Conservation (phyloP, 164 flowering plant species). For the Pachysandra terminalis region DNA sequence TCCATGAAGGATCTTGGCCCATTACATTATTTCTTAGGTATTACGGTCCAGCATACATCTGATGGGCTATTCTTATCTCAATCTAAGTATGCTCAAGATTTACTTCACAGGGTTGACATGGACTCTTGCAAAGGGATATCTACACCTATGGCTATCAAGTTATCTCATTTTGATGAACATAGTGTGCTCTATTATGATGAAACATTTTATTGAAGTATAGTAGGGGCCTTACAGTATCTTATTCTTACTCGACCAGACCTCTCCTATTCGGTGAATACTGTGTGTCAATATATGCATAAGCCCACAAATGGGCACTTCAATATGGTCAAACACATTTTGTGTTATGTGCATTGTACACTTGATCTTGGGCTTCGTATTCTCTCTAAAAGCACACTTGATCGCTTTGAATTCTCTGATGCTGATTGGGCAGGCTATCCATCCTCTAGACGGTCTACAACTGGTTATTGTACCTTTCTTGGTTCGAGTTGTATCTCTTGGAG, state of each 20-base stretch:
- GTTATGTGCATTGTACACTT: neutral
- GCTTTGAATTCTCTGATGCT: too few relatives aligned
- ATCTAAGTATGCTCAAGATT: neutral
- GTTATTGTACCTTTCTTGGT: too few relatives aligned
- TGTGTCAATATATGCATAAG: neutral
- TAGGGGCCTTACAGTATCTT: neutral
- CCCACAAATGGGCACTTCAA: neutral
- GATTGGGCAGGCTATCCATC: too few relatives aligned
- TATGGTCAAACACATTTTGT: neutral
- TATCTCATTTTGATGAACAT: neutral
- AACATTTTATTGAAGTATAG: neutral
- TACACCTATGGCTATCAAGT: neutral
- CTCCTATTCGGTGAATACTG: neutral
- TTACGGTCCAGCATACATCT: neutral
- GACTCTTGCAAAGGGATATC: neutral
- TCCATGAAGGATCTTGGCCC: neutral
- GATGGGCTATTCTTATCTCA: neutral
- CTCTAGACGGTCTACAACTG: too few relatives aligned
- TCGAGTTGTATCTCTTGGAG: too few relatives aligned
- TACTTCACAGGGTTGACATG: neutral
- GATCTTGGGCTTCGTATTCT: neutral
- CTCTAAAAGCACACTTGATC: too few relatives aligned
- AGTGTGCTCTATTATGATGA: neutral
- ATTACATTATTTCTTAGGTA: neutral
- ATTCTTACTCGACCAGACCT: neutral